phyloP scores from a whole-genome alignment of 2,329 filamentous ascomycete genomes.

The Byssothecium circinans region DNA sequence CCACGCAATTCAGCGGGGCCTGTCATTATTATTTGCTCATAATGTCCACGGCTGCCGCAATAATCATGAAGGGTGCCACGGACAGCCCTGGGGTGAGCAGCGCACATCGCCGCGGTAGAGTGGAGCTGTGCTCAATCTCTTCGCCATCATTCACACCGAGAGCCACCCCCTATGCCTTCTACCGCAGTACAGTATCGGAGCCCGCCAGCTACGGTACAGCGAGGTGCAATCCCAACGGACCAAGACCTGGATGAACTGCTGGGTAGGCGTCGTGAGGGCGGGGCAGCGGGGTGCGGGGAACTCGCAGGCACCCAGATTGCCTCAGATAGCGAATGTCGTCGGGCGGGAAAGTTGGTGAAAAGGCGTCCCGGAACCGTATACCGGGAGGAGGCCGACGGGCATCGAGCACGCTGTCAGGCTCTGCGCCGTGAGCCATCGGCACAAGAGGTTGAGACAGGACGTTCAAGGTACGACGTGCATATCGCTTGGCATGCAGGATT shows the following conservation, averaged over 20 bases:
- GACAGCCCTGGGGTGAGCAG: neutral
- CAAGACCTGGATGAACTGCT: neutral
- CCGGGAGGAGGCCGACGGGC: neutral
- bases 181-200: too few relatives aligned
- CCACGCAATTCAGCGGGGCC: neutral
- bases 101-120: neutral
- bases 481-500: slow-evolving; percentile 9
- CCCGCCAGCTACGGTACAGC: too few relatives aligned
- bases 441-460: neutral
- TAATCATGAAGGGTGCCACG: neutral
- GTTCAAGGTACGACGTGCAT: slow-evolving; percentile 1
- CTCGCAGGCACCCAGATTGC: neutral
- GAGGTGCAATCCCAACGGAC: neutral
- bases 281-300: neutral
- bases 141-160: neutral
- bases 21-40: slow-evolving; percentile 26
- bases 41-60: slow-evolving; percentile 5
- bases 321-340: too few relatives aligned
- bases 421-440: slow-evolving; percentile 7
- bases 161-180: neutral
- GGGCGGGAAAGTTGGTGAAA: neutral
- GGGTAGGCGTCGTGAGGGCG: neutral
- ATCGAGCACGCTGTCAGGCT: slow-evolving; percentile 4
- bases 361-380: neutral
- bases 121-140: slow-evolving; percentile 1